A percentile compares a stretch with the other conserved stretches of the same genome.
phyloP scores from a whole-genome alignment of 192 early-diverging fungal species.

The Entomortierella beljakovae region DNA sequence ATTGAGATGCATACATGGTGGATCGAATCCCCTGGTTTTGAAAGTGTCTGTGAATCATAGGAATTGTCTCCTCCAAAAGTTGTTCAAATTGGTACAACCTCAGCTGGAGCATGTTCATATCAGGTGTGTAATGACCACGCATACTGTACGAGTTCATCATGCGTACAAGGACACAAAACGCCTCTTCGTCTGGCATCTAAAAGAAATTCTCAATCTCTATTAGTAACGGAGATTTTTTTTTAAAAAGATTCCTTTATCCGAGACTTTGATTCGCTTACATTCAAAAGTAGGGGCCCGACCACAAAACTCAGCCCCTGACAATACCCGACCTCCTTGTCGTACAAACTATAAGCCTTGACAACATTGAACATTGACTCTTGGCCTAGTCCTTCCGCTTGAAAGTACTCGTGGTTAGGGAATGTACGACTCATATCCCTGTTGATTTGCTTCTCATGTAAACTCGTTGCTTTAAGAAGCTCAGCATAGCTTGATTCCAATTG shows the following conservation, averaged over 20 bases:
- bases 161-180: conserved; percentile 91
- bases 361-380: conserved; percentile 94
- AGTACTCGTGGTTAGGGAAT: conserved; percentile 90
- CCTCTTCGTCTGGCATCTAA: conserved; percentile 97
- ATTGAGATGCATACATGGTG: conserved; percentile 97
- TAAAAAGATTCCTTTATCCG: background rate
- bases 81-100: conserved; percentile 92
- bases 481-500: conserved; percentile 83
- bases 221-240: background rate
- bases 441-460: conserved; percentile 91
- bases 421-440: conserved; percentile 90
- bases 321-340: conserved; percentile 95
- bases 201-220: background rate
- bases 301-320: conserved; percentile 98
- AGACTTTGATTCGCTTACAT: conserved; percentile 66
- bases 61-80: conserved; percentile 85
- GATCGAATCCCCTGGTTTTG: conserved; percentile 84
- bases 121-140: conserved; percentile 89
- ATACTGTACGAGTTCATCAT: conserved; percentile 92
- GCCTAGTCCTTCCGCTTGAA: conserved; percentile 87
- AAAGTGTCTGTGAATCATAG: conserved; percentile 83
- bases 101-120: conserved; percentile 90
- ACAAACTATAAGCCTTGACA: conserved; percentile 91
- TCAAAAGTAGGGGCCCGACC: conserved; percentile 90
- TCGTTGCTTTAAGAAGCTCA: conserved; percentile 72